These are phyloP conservation scores for Podochytrium sp. DNA, from an alignment of 192 early-diverging fungal species.

Conservation along the genomic window DNA sequence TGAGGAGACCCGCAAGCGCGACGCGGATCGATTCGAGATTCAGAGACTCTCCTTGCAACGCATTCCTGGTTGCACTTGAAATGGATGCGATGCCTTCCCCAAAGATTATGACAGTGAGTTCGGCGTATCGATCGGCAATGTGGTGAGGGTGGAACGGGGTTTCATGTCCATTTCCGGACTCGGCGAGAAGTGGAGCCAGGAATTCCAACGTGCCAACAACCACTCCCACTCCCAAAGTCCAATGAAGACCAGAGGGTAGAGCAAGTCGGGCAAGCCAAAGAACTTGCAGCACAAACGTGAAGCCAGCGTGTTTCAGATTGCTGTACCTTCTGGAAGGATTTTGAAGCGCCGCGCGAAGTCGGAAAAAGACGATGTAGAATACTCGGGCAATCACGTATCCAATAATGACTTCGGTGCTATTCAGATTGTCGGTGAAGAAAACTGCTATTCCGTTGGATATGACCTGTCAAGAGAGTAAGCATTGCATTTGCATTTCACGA, in stretches of 20 bases:
- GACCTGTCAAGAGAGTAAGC: not conserved
- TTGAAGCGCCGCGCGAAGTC: conserved; percentile 2
- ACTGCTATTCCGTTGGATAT: not conserved
- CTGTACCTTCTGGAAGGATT: not conserved
- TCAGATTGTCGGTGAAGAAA: not conserved
- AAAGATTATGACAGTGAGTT: not conserved
- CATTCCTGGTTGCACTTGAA: not conserved
- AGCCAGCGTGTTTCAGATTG: conserved; percentile 10
- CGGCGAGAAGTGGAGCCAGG: not conserved
- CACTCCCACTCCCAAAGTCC: not conserved
- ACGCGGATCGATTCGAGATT: not conserved
- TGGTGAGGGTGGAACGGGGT: conserved; percentile 11
- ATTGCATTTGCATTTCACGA: conserved; percentile 21
- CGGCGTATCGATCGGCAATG: not conserved
- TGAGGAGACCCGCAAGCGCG: not conserved
- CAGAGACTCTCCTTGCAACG: not conserved
- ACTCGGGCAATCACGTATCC: conserved; percentile 18
- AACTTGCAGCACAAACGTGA: conserved; percentile 11
- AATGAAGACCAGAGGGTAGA: not conserved
- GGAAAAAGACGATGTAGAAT: conserved; percentile 9
- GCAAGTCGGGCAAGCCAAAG: not conserved
- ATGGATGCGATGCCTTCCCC: not conserved
- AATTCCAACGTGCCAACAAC: not conserved
- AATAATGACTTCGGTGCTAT: not conserved
- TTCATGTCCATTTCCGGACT: not conserved